phyloP scores from a whole-genome alignment of 345 rosid genomes.

The Salix arbutifolia region DNA sequence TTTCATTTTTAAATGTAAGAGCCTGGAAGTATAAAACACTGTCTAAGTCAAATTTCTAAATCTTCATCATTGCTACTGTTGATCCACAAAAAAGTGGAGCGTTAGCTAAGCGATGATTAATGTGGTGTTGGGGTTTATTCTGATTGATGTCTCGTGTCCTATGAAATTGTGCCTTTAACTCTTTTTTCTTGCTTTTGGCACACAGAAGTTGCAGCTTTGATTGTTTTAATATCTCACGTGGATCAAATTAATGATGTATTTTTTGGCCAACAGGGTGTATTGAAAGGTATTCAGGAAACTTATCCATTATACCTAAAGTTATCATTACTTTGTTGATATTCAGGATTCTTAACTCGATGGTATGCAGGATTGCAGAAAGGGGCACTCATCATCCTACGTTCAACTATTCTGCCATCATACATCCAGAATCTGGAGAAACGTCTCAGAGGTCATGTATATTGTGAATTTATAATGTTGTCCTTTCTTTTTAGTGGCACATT shows the following conservation, averaged over 20 bases:
- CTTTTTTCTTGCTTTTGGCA: background rate
- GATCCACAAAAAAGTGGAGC: too few species aligned
- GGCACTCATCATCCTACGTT: conserved; percentile 51
- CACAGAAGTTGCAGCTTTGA: conserved; percentile 66
- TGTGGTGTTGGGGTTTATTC: background rate
- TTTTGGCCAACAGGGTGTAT: conserved; percentile 53
- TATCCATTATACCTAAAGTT: conserved; percentile 11
- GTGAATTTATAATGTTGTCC: background rate
- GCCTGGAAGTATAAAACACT: background rate
- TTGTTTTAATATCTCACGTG: conserved; percentile 56
- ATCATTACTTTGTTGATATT: conserved; percentile 3
- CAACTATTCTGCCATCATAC: conserved; percentile 42
- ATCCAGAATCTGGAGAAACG: conserved; percentile 56
- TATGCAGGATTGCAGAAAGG: conserved; percentile 55
- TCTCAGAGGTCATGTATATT: conserved; percentile 44
- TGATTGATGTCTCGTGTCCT: background rate
- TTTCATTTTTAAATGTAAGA: background rate
- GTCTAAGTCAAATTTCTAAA: background rate
- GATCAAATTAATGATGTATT: conserved; percentile 55
- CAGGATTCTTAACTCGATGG: background rate
- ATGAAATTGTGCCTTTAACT: background rate
- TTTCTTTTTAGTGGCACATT: background rate
- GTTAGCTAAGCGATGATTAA: background rate
- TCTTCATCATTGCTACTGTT: background rate
- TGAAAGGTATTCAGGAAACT: conserved; percentile 46